Conservation (phyloP, 225 moss, liverwort and hornwort species). For the Anthoceros angustus region DNA sequence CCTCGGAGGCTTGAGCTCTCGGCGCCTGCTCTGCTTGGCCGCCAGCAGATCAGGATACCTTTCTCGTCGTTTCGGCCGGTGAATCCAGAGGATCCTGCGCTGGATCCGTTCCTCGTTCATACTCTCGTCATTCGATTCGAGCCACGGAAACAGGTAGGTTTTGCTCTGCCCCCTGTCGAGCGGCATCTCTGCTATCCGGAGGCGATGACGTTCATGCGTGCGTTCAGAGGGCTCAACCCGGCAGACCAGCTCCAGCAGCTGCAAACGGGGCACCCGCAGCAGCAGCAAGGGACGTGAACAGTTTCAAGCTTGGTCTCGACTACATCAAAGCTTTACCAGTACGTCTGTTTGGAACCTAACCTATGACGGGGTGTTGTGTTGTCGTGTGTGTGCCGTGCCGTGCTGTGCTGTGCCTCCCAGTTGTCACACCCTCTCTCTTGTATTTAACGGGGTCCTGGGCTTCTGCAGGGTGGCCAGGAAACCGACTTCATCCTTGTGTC, state of each 20-base stretch:
- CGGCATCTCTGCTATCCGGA: not conserved
- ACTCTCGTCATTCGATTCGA: conserved; percentile 70
- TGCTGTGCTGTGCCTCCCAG: conserved; percentile 5
- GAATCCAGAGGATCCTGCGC: conserved; percentile 47
- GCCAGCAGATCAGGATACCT: conserved; percentile 59
- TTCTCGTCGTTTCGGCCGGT: conserved; percentile 61
- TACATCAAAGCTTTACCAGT: conserved; percentile 93
- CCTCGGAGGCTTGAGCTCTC: conserved; percentile 4
- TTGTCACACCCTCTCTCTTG: not conserved
- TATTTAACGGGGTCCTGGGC: not conserved
- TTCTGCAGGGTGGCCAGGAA: conserved; percentile 64
- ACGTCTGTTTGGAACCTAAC: not conserved
- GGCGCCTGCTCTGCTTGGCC: not conserved
- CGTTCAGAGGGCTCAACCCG: conserved; percentile 5
- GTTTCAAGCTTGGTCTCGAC: conserved; percentile 61
- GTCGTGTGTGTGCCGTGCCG: not conserved
- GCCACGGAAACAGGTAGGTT: conserved; percentile 40
- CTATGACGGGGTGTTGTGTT: not conserved
- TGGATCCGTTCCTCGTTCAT: conserved; percentile 67
- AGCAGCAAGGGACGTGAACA: conserved; percentile 45
- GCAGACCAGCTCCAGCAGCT: conserved; percentile 44
- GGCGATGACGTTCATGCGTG: not conserved
- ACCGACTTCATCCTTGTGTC: conserved; percentile 82
- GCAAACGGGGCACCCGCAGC: conserved; percentile 26
- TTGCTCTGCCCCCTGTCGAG: not conserved